These are phyloP conservation scores for Exutisphaerella laricina DNA, from an alignment of 2,329 filamentous ascomycete species.

Conservation along the genomic window DNA sequence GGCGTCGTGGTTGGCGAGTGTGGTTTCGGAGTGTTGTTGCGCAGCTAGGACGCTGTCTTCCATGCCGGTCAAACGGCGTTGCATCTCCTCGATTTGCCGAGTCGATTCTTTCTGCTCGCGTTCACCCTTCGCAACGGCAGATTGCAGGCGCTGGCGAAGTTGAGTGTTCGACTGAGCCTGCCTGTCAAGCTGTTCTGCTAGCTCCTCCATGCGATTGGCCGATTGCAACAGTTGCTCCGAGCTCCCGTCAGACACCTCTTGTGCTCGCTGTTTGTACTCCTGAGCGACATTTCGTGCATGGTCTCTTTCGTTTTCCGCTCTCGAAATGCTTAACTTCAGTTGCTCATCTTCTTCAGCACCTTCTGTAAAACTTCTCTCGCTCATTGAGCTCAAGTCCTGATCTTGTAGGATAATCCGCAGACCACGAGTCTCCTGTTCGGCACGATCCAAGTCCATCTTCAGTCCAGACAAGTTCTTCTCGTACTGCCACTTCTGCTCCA, in stretches of 20 bases:
- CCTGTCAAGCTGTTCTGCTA: conserved; percentile 70
- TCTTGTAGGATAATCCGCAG: conserved; percentile 72
- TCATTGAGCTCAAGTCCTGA: conserved; percentile 73
- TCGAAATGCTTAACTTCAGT: conserved; percentile 61
- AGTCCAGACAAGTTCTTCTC: conserved; percentile 83
- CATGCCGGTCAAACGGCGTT: conserved; percentile 70
- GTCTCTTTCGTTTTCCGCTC: conserved; percentile 66
- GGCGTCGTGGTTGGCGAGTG: conserved; percentile 76
- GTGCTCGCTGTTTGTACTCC: conserved; percentile 57
- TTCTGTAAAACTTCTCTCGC: conserved; percentile 30
- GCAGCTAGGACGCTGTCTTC: conserved; percentile 80
- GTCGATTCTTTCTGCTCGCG: conserved; percentile 74
- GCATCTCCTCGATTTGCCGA: conserved; percentile 75
- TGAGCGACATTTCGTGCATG: conserved; percentile 61
- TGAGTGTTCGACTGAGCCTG: conserved; percentile 74
- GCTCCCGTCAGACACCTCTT: conserved; percentile 42
- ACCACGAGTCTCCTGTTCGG: conserved; percentile 86
- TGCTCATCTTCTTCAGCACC: conserved; percentile 32
- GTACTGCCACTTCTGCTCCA: conserved; percentile 94
- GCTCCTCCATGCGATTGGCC: conserved; percentile 69
- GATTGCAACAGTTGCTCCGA: conserved; percentile 63
- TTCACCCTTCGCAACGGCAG: conserved; percentile 79
- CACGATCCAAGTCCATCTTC: conserved; percentile 94
- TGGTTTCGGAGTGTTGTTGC: conserved; percentile 81
- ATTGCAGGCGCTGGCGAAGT: conserved; percentile 68